Evolutionary conservation across 2,329 filamentous ascomycete genomes (phyloP).

Genomic region (Ascocoryne sarcoides): DNA sequence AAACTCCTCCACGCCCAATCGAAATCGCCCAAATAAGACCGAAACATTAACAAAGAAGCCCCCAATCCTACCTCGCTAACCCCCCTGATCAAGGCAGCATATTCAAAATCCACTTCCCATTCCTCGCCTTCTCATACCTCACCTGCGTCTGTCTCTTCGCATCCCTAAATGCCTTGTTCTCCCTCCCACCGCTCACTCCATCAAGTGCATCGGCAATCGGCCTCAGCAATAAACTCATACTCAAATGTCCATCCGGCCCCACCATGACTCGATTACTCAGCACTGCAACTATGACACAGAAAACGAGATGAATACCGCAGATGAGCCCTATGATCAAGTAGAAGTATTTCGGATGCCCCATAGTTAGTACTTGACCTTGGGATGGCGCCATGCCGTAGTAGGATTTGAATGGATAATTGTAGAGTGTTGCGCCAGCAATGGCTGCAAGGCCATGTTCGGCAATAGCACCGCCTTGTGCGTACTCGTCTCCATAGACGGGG

Average conservation of each 20-base stretch:
- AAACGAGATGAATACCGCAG: conserved; percentile 15
- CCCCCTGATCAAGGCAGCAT: too few relatives aligned
- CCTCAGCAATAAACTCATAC: conserved; percentile 20
- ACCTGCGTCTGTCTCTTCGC: conserved; percentile 19
- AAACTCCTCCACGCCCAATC: too few relatives aligned
- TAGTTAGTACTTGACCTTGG: conserved; percentile 20
- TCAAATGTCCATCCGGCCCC: conserved; percentile 19
- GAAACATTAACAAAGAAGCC: too few relatives aligned
- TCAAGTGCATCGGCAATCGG: conserved; percentile 25
- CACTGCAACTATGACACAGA: conserved; percentile 19
- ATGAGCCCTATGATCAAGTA: conserved; percentile 31
- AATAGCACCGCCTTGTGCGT: conserved; percentile 31
- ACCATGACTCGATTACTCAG: conserved; percentile 24
- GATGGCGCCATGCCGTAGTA: conserved; percentile 13
- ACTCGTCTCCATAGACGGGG: conserved; percentile 24
- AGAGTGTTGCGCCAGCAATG: conserved; percentile 17
- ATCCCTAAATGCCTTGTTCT: conserved; percentile 18
- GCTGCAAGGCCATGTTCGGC: conserved; percentile 31
- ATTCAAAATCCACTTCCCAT: conserved; percentile 20
- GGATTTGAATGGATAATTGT: conserved; percentile 10
- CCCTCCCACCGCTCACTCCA: conserved; percentile 15
- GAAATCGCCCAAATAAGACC: too few relatives aligned
- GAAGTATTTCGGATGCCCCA: conserved; percentile 37
- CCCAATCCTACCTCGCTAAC: too few relatives aligned
- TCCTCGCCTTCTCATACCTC: conserved; percentile 19